Evolutionary conservation across 2,329 filamentous ascomycete species (phyloP), one percentile per base, ranked within the genome.

Genomic region (Cladobotryum mycophilum): DNA sequence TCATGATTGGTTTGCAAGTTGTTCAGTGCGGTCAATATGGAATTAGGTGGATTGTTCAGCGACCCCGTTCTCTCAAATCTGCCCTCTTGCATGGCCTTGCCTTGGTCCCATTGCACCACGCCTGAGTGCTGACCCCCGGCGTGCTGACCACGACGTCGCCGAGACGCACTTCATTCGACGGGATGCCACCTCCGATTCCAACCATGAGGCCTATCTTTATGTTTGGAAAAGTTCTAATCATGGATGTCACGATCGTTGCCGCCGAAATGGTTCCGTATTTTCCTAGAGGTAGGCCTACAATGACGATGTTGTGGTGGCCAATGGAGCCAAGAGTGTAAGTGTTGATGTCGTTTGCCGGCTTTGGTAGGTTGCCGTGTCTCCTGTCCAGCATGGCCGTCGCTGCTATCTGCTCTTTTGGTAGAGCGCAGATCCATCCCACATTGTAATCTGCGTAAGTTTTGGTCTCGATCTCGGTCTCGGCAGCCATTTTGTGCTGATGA

Each of bases 1-100:
- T 41, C 36, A 20, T 47, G 44, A 13, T 51, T 35, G 2, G 48
- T 46, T 8, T 51, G 20, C 15, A 53, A 46, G 2, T 37, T 44
- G 12, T n/a, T 9, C 4, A 53, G n/a, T 6, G 47, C 47, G 13
- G 51, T 45, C 4, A 51, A 48, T 9, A 48, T 18, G 14, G 48
- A 22, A 12, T 33, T 47, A 4, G 52, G 52, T 8, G 48, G 52
- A 41, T 34, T 41, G 12, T 46, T 22, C 8, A 52, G 22, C 3
- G 20, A 18, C 1, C 51, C 49, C 2, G 41, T 54, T 9, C 38
- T 34, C n/a, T 22, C 35, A n/a, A 53, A 53, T 0, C 35, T 17
- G 4, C 36, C 48, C 7, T 36, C 47, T 7, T 25, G 4, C 22
- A 4, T 25, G 4, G 25, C 22, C 6, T 35, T 45, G 12, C 43